Base-by-base conservation (phyloP, 176 grass and related monocot species). In the Triticum urartu region DNA sequence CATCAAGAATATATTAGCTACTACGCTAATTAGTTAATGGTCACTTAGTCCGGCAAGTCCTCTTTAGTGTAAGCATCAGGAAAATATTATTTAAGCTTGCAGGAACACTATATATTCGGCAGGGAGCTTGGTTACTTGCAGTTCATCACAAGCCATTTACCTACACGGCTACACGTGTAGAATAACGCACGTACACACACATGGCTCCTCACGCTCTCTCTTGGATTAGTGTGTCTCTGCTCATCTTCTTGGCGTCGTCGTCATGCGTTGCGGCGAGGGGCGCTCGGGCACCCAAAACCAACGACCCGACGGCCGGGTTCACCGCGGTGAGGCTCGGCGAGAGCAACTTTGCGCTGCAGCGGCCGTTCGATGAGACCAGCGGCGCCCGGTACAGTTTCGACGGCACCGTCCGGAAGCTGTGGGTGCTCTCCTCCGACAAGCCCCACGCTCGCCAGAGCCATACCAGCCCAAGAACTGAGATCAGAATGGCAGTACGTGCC, bases 401-500 rank as follows among this genome's bases (percentile, higher is more conserved):
- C 73, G 79, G 60, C 83, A 58, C 54, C 18, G 54, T 58, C 0
- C 54, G 54, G 7, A 58, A 3, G 54, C 18, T 58, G 54, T 58
- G 90, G 90, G 87, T 89, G 7, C 75, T 83, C 25, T 66, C 77
- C 45, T 26, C 39, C 32, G 89, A 91, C 68, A 77, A 88, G 42
- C 89, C 89, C 17, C 71, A 79, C 3, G 5, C 28, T 1, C 42
- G 5, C 7, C 4, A 25, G 5, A 47, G 82, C 72, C 9, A 30
- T 8, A 60, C 86, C 42, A 84, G 52, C 28, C 84, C 91, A n/a
- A 85, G 91, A 21, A 90, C 87, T 1, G 88, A 90, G 87, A 89
- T 92, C 20, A 70, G 61, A 12, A 90, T 87, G 33, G 52, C 6
- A 12, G 88, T 93, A 68, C 2, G 54, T 38, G 36, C 8, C 1